phyloP scores from a whole-genome alignment of 2,329 filamentous ascomycete genomes.

The Drechslerella stenobrocha region DNA sequence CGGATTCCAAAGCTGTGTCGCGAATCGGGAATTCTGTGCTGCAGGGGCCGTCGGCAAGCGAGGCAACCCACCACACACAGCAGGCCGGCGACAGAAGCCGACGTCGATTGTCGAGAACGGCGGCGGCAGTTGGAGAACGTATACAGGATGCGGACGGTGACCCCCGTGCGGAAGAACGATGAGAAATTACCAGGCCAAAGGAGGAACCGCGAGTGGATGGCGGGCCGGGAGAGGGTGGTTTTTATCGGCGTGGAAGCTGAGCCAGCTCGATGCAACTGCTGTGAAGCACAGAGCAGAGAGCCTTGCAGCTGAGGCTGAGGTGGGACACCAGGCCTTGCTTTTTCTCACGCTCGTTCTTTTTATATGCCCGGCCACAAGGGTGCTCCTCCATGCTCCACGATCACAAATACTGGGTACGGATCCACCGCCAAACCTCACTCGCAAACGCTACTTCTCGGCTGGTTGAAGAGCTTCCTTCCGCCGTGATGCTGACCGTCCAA shows the following conservation, averaged over 20 bases:
- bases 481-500: neutral
- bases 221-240: conserved; percentile 31
- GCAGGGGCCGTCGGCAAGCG: conserved; percentile 39
- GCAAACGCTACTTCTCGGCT: conserved; percentile 1
- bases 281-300: conserved; percentile 40
- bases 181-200: conserved; percentile 40
- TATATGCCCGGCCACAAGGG: conserved; percentile 11
- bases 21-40: conserved; percentile 34
- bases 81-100: conserved; percentile 17
- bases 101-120: conserved; percentile 17
- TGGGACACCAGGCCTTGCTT: conserved; percentile 29
- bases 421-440: conserved; percentile 1
- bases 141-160: conserved; percentile 5
- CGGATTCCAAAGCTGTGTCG: conserved; percentile 21
- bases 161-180: conserved; percentile 12
- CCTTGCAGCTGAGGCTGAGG: conserved; percentile 48
- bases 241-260: conserved; percentile 41
- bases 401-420: conserved; percentile 45
- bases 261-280: conserved; percentile 23
- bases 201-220: conserved; percentile 10
- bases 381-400: conserved; percentile 28
- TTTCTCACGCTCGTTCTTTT: conserved; percentile 28
- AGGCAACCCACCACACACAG: conserved; percentile 31
- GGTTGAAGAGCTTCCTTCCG: neutral
- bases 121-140: conserved; percentile 7